Conservation (phyloP, 2,329 filamentous ascomycete species). For the Paecilomyces fulvus region DNA sequence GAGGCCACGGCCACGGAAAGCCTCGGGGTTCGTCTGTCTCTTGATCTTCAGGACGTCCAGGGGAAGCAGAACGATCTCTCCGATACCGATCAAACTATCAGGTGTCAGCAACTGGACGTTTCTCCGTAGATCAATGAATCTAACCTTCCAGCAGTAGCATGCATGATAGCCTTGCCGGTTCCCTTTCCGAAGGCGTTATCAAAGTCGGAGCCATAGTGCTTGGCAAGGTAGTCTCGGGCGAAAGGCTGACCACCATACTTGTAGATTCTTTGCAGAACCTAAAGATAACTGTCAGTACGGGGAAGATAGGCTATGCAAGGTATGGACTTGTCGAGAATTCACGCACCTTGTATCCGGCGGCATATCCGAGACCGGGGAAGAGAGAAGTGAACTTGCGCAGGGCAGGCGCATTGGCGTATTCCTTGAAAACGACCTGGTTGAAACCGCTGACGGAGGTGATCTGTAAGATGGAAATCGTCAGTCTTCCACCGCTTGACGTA, state of each 20-base stretch:
- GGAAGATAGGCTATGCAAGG: background rate
- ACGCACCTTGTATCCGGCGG: slow-evolving; percentile 84
- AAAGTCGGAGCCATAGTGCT: slow-evolving; percentile 74
- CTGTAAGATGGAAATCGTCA: slow-evolving; percentile 27
- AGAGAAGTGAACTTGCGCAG: slow-evolving; percentile 83
- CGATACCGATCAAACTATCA: slow-evolving; percentile 80
- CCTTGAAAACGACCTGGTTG: slow-evolving; percentile 89
- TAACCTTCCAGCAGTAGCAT: slow-evolving; percentile 86
- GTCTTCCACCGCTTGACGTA: slow-evolving; percentile 1
- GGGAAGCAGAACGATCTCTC: slow-evolving; percentile 89
- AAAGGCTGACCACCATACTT: slow-evolving; percentile 98
- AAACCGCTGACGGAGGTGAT: slow-evolving; percentile 56
- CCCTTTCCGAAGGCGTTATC: slow-evolving; percentile 89
- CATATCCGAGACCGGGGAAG: slow-evolving; percentile 94
- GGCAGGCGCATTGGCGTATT: slow-evolving; percentile 64
- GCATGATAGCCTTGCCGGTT: slow-evolving; percentile 96
- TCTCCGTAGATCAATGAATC: slow-evolving; percentile 8
- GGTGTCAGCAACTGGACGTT: slow-evolving; percentile 2
- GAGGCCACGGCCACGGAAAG: slow-evolving; percentile 88
- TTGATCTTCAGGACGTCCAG: slow-evolving; percentile 99
- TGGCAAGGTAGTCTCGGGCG: slow-evolving; percentile 76
- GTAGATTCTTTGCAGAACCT: slow-evolving; percentile 90
- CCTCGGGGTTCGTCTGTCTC: slow-evolving; percentile 97
- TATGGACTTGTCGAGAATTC: background rate
- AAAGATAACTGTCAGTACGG: background rate